A percentile compares a stretch with the other conserved stretches of the same genome.
These are phyloP conservation scores for Globisporangium spiculum DNA, from an alignment of 352 stramenopile species.

Conservation along the genomic window DNA sequence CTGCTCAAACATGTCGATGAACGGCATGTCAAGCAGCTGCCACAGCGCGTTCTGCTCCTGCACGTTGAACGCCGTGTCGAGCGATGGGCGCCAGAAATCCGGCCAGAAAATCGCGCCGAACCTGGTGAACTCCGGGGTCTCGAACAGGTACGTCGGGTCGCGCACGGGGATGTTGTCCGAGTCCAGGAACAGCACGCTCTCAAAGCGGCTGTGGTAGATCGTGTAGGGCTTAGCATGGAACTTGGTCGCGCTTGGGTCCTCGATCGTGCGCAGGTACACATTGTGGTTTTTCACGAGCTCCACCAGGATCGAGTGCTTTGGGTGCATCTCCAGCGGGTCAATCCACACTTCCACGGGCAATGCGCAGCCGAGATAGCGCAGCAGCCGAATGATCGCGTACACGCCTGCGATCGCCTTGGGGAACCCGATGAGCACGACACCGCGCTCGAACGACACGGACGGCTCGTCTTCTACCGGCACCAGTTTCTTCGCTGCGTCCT, in stretches of 20 bases:
- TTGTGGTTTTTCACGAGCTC: slow-evolving; percentile 53
- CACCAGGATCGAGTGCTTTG: slow-evolving; percentile 53
- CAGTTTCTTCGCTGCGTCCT: slow-evolving; percentile 9
- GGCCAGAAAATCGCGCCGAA: slow-evolving; percentile 82
- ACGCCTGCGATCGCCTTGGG: slow-evolving; percentile 61
- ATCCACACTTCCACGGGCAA: slow-evolving; percentile 60
- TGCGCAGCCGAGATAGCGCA: slow-evolving; percentile 43
- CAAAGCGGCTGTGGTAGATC: slow-evolving; percentile 73
- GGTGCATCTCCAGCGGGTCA: slow-evolving; percentile 48
- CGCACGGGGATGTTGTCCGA: slow-evolving; percentile 77
- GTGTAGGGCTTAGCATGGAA: slow-evolving; percentile 81
- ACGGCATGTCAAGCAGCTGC: slow-evolving; percentile 76
- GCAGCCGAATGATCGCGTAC: slow-evolving; percentile 65
- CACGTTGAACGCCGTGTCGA: slow-evolving; percentile 71
- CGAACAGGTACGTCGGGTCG: slow-evolving; percentile 83
- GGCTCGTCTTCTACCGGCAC: background rate
- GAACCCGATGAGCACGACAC: slow-evolving; percentile 72
- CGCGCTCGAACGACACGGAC: slow-evolving; percentile 24
- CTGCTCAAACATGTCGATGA: slow-evolving; percentile 86
- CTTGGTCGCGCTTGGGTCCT: slow-evolving; percentile 58
- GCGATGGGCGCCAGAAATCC: slow-evolving; percentile 71
- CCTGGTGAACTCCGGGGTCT: slow-evolving; percentile 52
- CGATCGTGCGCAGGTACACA: slow-evolving; percentile 52
- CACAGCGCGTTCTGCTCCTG: slow-evolving; percentile 69
- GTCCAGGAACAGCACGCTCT: slow-evolving; percentile 77